phyloP scores from a whole-genome alignment of 768 basidiomycete genomes.

The Amanita molliuscula region DNA sequence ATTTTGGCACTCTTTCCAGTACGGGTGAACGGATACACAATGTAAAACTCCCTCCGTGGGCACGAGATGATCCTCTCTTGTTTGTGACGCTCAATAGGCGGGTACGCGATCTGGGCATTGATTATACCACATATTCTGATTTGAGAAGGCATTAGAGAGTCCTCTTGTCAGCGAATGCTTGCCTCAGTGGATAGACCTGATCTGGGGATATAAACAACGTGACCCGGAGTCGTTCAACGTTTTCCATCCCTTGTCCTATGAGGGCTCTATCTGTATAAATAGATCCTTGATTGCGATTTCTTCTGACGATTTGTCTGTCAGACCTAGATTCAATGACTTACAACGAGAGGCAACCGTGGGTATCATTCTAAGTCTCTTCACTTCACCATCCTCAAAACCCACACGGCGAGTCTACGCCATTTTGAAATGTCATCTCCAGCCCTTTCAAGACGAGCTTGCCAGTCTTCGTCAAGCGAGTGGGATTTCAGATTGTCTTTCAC shows the following conservation, averaged over 20 bases:
- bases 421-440: too few species aligned
- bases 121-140: not conserved
- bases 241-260: constrained; percentile 91
- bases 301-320: constrained; percentile 14
- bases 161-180: constrained; percentile 77
- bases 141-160: constrained; percentile 71
- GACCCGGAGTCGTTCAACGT: constrained; percentile 71
- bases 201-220: constrained; percentile 84
- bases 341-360: constrained; percentile 90
- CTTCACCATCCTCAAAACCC: constrained; percentile 26
- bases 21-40: constrained; percentile 76
- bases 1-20: constrained; percentile 67
- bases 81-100: constrained; percentile 74
- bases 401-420: too few species aligned
- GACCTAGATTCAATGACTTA: constrained; percentile 77
- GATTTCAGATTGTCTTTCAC: too few species aligned
- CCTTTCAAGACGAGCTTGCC: too few species aligned
- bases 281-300: not conserved
- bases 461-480: too few species aligned
- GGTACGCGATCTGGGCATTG: constrained; percentile 25
- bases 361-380: constrained; percentile 57
- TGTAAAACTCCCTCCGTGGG: constrained; percentile 89
- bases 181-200: constrained; percentile 87
- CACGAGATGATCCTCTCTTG: constrained; percentile 69
- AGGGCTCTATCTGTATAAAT: constrained; percentile 67